These are phyloP conservation scores for Neoascochyta sp. DNA, from an alignment of 2,329 filamentous ascomycete species.

Conservation along the genomic window DNA sequence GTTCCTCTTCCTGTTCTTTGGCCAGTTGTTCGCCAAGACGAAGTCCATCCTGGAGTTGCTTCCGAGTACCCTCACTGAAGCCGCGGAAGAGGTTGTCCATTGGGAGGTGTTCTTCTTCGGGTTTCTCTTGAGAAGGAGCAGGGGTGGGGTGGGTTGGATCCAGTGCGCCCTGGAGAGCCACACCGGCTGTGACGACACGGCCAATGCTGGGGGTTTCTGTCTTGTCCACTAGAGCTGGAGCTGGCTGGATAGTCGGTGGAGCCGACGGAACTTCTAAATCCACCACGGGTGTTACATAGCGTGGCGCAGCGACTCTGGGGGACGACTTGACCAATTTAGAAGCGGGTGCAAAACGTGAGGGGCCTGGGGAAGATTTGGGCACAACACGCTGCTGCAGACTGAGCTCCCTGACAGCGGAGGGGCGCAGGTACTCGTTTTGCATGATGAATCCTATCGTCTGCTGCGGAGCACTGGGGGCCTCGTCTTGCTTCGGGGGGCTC, in stretches of 20 bases:
- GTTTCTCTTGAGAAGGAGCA: constrained; percentile 18
- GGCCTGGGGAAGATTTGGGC: constrained; percentile 7
- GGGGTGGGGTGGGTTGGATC: constrained; percentile 31
- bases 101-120: constrained; percentile 19
- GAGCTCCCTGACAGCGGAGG: constrained; percentile 1
- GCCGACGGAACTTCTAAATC: constrained; percentile 25
- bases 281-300: constrained; percentile 28
- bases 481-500: constrained; percentile 21
- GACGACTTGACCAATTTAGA: constrained; percentile 8
- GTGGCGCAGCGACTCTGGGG: constrained; percentile 12
- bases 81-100: constrained; percentile 39
- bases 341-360: constrained; percentile 4
- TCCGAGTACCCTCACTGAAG: constrained; percentile 39
- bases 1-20: constrained; percentile 14
- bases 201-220: constrained; percentile 31
- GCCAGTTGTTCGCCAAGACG: constrained; percentile 40
- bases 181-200: constrained; percentile 37
- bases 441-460: constrained; percentile 10
- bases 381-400: background rate
- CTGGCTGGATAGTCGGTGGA: constrained; percentile 28
- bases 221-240: constrained; percentile 15
- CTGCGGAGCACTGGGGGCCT: constrained; percentile 4
- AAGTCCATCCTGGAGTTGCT: constrained; percentile 38
- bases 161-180: constrained; percentile 37
- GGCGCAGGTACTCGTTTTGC: constrained; percentile 12